Evolutionary conservation across 805 yeast species (phyloP).

Genomic region (Kuraishia borneana): DNA sequence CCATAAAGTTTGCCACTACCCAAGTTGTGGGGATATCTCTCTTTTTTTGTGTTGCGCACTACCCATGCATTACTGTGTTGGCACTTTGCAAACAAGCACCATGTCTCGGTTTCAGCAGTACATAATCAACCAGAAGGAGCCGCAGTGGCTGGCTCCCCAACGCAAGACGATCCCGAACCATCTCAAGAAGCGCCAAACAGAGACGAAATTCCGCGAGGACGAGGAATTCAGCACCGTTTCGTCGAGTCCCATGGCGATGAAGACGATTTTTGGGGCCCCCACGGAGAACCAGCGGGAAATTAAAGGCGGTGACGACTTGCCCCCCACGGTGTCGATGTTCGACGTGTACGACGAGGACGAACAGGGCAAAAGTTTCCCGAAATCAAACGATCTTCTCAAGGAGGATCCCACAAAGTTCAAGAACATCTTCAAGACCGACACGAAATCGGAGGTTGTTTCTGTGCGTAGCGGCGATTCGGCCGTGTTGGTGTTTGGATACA

Average conservation of each 20-base stretch:
- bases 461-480: constrained; percentile 37
- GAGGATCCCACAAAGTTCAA: constrained; percentile 33
- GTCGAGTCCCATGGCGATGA: neutral
- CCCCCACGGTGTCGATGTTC: constrained; percentile 38
- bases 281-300: neutral
- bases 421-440: constrained; percentile 28
- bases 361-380: constrained; percentile 10
- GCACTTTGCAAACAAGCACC: too few relatives aligned
- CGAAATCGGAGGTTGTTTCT: constrained; percentile 5
- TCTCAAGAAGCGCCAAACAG: constrained; percentile 2
- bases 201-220: neutral
- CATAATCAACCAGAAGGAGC: neutral
- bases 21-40: neutral
- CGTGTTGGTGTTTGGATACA: constrained; percentile 81
- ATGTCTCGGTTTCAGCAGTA: neutral
- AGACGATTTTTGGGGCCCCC: neutral
- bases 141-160: neutral
- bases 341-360: constrained; percentile 33
- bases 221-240: neutral
- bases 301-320: constrained; percentile 26
- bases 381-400: constrained; percentile 11
- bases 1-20: constrained; percentile 40
- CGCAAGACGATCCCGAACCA: constrained; percentile 3
- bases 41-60: neutral
- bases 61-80: too few relatives aligned